phyloP scores from a whole-genome alignment of 2,329 filamentous ascomycete species.

The Coniochaeta prunicola region DNA sequence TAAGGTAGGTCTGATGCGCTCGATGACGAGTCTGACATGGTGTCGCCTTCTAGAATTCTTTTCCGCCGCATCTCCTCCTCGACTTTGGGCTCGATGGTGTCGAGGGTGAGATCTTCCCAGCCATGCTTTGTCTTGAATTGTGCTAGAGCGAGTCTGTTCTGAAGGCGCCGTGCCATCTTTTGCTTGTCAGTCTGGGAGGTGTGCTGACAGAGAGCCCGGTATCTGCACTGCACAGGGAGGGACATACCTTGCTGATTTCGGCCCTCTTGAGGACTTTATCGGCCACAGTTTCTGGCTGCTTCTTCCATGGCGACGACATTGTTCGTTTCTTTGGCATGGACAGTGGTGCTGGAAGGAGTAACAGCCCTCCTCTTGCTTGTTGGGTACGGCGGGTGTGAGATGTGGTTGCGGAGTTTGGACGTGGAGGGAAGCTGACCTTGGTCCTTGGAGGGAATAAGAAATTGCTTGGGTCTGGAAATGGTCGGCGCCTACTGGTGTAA shows the following conservation, averaged over 20 bases:
- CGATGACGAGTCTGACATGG: slow-evolving; percentile 80
- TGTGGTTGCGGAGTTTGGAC: slow-evolving; percentile 7
- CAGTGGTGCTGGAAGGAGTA: slow-evolving; percentile 11
- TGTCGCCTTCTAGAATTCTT: slow-evolving; percentile 60
- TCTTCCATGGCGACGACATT: slow-evolving; percentile 57
- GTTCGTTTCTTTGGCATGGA: slow-evolving; percentile 18
- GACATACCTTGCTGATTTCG: slow-evolving; percentile 66
- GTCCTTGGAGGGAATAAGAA: slow-evolving; percentile 13
- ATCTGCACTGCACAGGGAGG: slow-evolving; percentile 3
- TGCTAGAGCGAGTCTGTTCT: slow-evolving; percentile 89
- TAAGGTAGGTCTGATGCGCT: slow-evolving; percentile 73
- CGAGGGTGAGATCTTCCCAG: slow-evolving; percentile 84
- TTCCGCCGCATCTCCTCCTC: slow-evolving; percentile 73
- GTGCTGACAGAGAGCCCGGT: neutral
- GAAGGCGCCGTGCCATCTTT: slow-evolving; percentile 86
- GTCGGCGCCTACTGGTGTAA: slow-evolving; percentile 3
- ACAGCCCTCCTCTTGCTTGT: neutral
- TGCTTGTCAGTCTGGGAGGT: slow-evolving; percentile 7
- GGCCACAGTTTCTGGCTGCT: slow-evolving; percentile 56
- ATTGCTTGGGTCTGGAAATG: slow-evolving; percentile 9
- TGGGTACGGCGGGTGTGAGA: slow-evolving; percentile 9
- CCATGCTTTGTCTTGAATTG: slow-evolving; percentile 97
- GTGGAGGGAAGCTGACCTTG: slow-evolving; percentile 1
- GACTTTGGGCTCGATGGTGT: slow-evolving; percentile 76
- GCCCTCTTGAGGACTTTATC: slow-evolving; percentile 66